Evolutionary conservation across 83 land plant genomes (phyloP), one percentile per base, ranked within the genome.

Genomic region (Diphasiastrum complanatum): DNA sequence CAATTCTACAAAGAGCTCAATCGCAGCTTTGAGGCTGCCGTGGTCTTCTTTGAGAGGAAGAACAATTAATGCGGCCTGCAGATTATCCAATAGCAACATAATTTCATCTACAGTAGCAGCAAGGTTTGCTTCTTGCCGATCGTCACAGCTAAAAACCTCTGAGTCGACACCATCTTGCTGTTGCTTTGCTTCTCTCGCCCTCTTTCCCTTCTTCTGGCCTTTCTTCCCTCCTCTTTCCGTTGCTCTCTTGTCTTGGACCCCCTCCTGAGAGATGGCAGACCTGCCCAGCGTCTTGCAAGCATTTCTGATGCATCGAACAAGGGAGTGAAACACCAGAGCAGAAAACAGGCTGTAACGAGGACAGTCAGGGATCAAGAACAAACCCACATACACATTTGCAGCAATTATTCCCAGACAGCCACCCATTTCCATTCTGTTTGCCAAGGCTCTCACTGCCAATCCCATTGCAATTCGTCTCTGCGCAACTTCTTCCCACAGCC

Each of bases 331-430:
- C 0, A 79, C 60, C 18, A 85, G 53, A 2, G 83, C 83, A 27
- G 76, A 79, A 47, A 82, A 82, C 18, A 82, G 74, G 38, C 83
- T 76, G 77, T 82, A 79, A 32, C 68, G 67, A 12, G 90, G 90
- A 32, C 81, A 75, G 6, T 67, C 81, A 0, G 78, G 80, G 36
- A 71, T 61, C 30, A 77, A 74, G 24, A 85, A 61, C 18, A 82
- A 12, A 20, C 77, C 74, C 36, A 85, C 43, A 60, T 79, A 85
- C 8, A 75, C 65, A 27, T 77, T 69, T 6, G 81, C 82, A 1
- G 81, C 81, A 31, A 47, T 46, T 16, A 76, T 29, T 10, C 79
- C 67, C 23, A 56, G 19, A n/a, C 37, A 43, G 0, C 60, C 66
- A 20, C 70, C 61, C 1, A 53, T 49, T 18, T 77, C 81, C 79